Conservation (phyloP, 2,329 filamentous ascomycete genomes). For the Cordyceps javanica region DNA sequence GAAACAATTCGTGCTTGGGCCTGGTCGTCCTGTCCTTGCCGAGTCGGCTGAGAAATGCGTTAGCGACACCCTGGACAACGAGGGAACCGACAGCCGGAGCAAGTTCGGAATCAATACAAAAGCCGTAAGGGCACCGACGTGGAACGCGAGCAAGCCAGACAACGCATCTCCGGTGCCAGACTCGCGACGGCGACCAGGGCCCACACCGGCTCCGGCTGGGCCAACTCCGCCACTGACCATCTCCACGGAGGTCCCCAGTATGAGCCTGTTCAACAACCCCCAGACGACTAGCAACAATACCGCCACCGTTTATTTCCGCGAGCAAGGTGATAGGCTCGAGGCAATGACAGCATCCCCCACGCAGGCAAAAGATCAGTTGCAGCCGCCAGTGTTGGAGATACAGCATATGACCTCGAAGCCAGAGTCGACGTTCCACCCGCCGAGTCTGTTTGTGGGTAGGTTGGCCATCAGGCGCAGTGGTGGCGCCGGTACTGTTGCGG, state of each 20-base stretch:
- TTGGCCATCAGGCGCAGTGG: constrained; percentile 15
- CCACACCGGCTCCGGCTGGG: constrained; percentile 5
- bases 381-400: background rate
- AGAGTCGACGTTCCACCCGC: constrained; percentile 25
- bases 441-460: constrained; percentile 27
- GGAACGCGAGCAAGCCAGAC: background rate
- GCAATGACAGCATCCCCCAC: constrained; percentile 3
- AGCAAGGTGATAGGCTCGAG: background rate
- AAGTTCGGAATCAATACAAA: background rate
- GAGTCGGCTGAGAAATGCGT: background rate
- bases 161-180: background rate
- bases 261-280: background rate
- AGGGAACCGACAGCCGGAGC: background rate
- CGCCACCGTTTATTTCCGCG: background rate
- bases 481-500: background rate
- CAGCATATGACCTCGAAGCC: constrained; percentile 14
- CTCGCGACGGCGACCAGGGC: background rate
- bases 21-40: background rate
- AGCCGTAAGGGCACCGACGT: background rate
- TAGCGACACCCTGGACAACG: background rate
- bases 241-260: background rate
- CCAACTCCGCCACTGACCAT: constrained; percentile 4
- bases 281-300: background rate
- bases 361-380: constrained; percentile 15
- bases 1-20: constrained; percentile 1